Evolutionary conservation across 2,329 filamentous ascomycete genomes (phyloP).

Genomic region (Massarina eburnea): DNA sequence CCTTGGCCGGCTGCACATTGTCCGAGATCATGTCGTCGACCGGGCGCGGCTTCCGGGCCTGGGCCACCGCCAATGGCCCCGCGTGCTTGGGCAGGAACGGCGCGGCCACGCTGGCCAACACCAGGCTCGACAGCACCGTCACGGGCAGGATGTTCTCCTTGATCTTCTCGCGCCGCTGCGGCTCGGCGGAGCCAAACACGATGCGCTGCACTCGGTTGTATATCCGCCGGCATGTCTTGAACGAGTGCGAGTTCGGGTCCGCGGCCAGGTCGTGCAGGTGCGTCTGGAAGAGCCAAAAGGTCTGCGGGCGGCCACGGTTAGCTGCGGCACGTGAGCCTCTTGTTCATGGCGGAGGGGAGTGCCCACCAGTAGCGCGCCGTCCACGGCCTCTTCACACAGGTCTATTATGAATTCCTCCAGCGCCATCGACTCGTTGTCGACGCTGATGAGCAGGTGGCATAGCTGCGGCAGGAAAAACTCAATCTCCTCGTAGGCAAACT

Average conservation of each 20-base stretch:
- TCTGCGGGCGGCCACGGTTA: constrained; percentile 54
- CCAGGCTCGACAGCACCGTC: constrained; percentile 77
- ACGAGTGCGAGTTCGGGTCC: constrained; percentile 74
- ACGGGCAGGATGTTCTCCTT: constrained; percentile 80
- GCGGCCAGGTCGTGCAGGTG: constrained; percentile 79
- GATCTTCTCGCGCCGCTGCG: constrained; percentile 70
- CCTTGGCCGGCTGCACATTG: constrained; percentile 56
- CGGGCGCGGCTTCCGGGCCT: constrained; percentile 73
- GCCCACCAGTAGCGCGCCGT: constrained; percentile 80
- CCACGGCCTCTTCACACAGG: constrained; percentile 84
- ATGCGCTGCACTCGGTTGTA: constrained; percentile 90
- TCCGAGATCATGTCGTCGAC: constrained; percentile 64
- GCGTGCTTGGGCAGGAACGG: constrained; percentile 77
- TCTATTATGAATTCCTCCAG: constrained; percentile 85
- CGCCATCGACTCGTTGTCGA: constrained; percentile 90
- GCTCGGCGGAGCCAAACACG: constrained; percentile 76
- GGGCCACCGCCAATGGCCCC: constrained; percentile 77
- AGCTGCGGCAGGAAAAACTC: constrained; percentile 86
- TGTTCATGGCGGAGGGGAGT: no score
- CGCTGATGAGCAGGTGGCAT: constrained; percentile 84
- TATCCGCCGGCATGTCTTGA: constrained; percentile 79
- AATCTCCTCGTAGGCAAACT: constrained; percentile 88
- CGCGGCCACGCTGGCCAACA: constrained; percentile 73
- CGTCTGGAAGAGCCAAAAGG: constrained; percentile 88
- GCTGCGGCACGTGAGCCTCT: constrained; percentile 21